Evolutionary conservation across 2,329 filamentous ascomycete species (phyloP), one percentile per base, ranked within the genome.

Genomic region (Capronia epimyces): DNA sequence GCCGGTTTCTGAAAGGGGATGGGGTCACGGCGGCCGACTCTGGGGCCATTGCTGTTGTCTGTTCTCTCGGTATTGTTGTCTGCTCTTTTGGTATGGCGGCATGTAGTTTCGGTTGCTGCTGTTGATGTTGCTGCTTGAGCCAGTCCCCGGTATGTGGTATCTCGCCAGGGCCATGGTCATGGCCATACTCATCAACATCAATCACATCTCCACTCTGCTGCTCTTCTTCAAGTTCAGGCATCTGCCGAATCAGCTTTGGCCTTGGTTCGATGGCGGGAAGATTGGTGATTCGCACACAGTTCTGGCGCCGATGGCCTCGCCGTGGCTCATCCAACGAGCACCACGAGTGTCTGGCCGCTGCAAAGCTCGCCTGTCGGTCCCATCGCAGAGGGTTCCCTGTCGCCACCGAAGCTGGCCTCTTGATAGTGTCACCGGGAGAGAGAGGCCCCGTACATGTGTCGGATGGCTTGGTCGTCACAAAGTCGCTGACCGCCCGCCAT

Each of bases 301-400:
- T 71, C 32, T 72, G 69, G 31, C 70, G 66, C 43, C 64, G 63
- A 50, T 74, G 70, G 10, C 68, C 67, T 46, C 67, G 69, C 9
- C 27, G 53, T 16, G 45, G 36, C 39, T 47, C 48, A 22, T 53
- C 50, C 20, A 46, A 36, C 39, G 48, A 50, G n/a, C 43, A 46
- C 13, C 47, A n/a, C 16, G 47, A 57, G 10, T 52, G 41, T 24
- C 52, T 40, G n/a, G 52, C 53, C 8, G 29, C 29, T 10, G 43
- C 44, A 20, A 52, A 39, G 13, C 37, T 40, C 13, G 43, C 34
- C 31, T 50, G 40, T 22, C 49, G 43, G 24, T 58, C 49, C 56
- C 56, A 57, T 20, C 52, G 37, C 15, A 58, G 49, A 7, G 52
- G 48, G 40, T 55, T 59, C n/a, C 53, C 53, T 12, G 52, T 62